Conservation (phyloP, 2,329 filamentous ascomycete genomes). For the Didymella glomerata region DNA sequence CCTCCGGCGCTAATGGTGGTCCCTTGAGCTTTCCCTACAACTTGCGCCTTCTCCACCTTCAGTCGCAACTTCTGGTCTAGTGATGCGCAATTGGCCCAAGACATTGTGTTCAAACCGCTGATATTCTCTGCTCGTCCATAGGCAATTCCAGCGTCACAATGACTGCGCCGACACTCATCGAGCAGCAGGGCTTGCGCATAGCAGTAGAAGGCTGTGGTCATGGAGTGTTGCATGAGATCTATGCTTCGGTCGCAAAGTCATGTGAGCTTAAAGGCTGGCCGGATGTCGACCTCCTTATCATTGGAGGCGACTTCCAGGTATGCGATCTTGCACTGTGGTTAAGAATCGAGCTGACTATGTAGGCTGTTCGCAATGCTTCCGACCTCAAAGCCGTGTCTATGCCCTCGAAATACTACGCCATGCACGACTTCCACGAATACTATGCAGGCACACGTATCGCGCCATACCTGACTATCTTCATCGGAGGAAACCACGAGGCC, state of each 20-base stretch:
- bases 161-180: conserved; percentile 37
- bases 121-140: background rate
- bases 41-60: conserved; percentile 4
- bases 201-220: conserved; percentile 93
- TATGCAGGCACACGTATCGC: conserved; percentile 81
- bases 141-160: conserved; percentile 22
- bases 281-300: conserved; percentile 86
- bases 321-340: conserved; percentile 3
- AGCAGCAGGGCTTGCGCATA: conserved; percentile 65
- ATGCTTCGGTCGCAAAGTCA: conserved; percentile 75
- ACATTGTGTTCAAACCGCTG: background rate
- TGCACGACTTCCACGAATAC: conserved; percentile 95
- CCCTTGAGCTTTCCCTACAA: conserved; percentile 21
- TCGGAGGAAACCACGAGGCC: conserved; percentile 95
- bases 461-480: conserved; percentile 90
- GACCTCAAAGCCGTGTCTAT: conserved; percentile 91
- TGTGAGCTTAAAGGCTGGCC: conserved; percentile 78
- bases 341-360: conserved; percentile 28
- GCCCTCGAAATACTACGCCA: conserved; percentile 82
- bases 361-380: conserved; percentile 86
- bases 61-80: conserved; percentile 3
- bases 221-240: conserved; percentile 90
- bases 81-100: background rate
- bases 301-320: conserved; percentile 95
- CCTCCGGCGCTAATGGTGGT: conserved; percentile 39